phyloP scores from a whole-genome alignment of 768 basidiomycete species.

The Pleurotus eryngii region DNA sequence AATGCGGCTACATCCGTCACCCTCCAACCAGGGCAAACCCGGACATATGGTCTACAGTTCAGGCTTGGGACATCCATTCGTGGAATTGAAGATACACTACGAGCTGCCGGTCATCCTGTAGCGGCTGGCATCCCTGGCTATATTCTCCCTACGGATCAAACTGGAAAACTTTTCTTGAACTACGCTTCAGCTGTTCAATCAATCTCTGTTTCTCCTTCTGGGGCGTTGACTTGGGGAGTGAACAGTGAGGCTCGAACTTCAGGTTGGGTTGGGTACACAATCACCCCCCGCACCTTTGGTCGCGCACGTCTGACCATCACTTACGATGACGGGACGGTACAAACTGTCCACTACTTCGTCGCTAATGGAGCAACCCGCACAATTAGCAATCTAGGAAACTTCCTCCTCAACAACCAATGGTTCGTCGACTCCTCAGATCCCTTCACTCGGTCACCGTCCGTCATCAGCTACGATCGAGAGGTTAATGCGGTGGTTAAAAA shows the following conservation, averaged over 20 bases:
- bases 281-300: slow-evolving; percentile 44
- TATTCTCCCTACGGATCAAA: slow-evolving; percentile 45
- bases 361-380: slow-evolving; percentile 43
- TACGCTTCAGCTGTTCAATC: slow-evolving; percentile 38
- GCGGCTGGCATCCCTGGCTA: slow-evolving; percentile 53
- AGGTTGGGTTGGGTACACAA: slow-evolving; percentile 45
- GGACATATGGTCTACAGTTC: slow-evolving; percentile 54
- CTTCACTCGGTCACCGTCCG: slow-evolving; percentile 49
- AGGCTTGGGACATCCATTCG: slow-evolving; percentile 47
- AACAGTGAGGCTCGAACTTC: slow-evolving; percentile 39
- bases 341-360: slow-evolving; percentile 51
- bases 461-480: slow-evolving; percentile 52
- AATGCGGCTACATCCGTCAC: slow-evolving; percentile 48
- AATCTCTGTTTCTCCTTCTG: slow-evolving; percentile 41
- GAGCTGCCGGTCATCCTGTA: slow-evolving; percentile 39
- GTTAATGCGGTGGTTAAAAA: slow-evolving; percentile 47
- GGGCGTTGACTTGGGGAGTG: slow-evolving; percentile 41
- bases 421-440: slow-evolving; percentile 47
- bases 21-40: slow-evolving; percentile 43
- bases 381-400: slow-evolving; percentile 48
- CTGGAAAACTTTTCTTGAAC: slow-evolving; percentile 49
- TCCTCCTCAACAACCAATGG: slow-evolving; percentile 54
- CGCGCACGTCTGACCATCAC: slow-evolving; percentile 46
- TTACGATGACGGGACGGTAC: slow-evolving; percentile 47
- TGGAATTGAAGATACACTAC: slow-evolving; percentile 42